Base-by-base conservation (phyloP, 257 asterid genomes). In the Solanum clarkiae region DNA sequence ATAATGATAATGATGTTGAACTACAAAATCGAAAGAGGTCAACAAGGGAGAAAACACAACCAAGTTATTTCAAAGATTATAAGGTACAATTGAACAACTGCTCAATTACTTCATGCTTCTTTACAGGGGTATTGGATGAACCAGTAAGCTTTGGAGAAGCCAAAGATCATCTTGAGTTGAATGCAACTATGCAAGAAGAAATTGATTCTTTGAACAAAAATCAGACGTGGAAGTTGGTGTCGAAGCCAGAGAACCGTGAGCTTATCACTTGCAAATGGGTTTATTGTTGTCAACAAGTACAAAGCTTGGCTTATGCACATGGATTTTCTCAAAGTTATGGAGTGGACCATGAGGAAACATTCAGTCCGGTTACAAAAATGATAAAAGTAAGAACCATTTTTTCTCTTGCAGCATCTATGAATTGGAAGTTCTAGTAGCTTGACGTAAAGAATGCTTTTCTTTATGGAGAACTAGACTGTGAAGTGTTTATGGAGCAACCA, bases 251-350 rank as follows among this genome's bases (percentile, higher is more conserved):
- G 51, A 47, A 47, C 2, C 9, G 3, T 8, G 13, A 47, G 51
- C 12, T 9, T 1, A 47, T 54, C 57, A 54, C 57, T 54, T 54
- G 57, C 20, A 54, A 54, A 54, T 15, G 57, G 8, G 57, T 15
- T 54, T 54, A 54, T 54, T 8, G 8, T 44, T 1, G 70, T 57
- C 22, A 84, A 87, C 2, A 69, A 60, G 29, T 85, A 4, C 12
- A 87, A 84, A 55, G 69, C 82, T 8, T 24, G 88, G 6, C 53
- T 82, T 0, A 85, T 87, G 82, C 85, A 14, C n/a, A 62, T 22
- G 85, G 84, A 0, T 88, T 88, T 13, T 82, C 86, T 55, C 88
- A 86, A 69, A 20, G 26, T 5, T 86, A 84, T 63, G 87, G 87
- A 15, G 0, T 18, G 4, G 68, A 86, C 12, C 2, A 29, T 29